Percentiles rank a stretch among this genome's conserved stretches.
phyloP scores from a whole-genome alignment of 768 basidiomycete species.

The Collybia sp. region DNA sequence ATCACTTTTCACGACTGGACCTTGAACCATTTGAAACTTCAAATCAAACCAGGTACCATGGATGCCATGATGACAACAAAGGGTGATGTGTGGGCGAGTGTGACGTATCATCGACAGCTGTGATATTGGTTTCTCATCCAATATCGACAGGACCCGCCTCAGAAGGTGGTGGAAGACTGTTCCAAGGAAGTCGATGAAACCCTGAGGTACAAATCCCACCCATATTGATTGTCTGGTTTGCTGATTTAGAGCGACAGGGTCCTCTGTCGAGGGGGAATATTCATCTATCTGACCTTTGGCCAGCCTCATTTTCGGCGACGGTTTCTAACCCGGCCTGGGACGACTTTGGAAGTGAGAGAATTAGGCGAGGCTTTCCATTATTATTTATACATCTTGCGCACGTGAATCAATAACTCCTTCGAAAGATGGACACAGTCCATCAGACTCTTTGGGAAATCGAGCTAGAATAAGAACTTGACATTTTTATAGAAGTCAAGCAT shows the following conservation, averaged over 20 bases:
- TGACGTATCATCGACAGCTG: not conserved
- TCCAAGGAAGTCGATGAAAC: conserved; percentile 75
- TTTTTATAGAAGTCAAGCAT: conserved; percentile 89
- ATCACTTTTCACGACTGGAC: not conserved
- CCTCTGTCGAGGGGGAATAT: conserved; percentile 53
- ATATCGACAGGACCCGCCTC: conserved; percentile 61
- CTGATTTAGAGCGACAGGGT: conserved; percentile 36
- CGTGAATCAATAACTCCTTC: conserved; percentile 11
- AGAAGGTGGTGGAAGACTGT: conserved; percentile 65
- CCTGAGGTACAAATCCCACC: conserved; percentile 47
- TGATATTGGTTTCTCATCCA: not conserved
- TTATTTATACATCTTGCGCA: conserved; percentile 68
- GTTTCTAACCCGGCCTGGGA: conserved; percentile 52
- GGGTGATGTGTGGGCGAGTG: conserved; percentile 74
- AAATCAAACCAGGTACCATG: conserved; percentile 54
- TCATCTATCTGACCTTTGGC: conserved; percentile 83
- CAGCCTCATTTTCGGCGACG: conserved; percentile 84
- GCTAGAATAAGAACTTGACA: conserved; percentile 85
- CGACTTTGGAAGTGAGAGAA: conserved; percentile 60
- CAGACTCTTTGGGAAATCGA: not conserved
- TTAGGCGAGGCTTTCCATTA: conserved; percentile 84
- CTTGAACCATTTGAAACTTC: not conserved
- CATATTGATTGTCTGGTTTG: not conserved
- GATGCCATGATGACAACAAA: conserved; percentile 86
- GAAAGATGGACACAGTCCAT: not conserved